Base-by-base conservation (phyloP, 495 filamentous ascomycete genomes). In the Pseudevernia furfuracea region DNA sequence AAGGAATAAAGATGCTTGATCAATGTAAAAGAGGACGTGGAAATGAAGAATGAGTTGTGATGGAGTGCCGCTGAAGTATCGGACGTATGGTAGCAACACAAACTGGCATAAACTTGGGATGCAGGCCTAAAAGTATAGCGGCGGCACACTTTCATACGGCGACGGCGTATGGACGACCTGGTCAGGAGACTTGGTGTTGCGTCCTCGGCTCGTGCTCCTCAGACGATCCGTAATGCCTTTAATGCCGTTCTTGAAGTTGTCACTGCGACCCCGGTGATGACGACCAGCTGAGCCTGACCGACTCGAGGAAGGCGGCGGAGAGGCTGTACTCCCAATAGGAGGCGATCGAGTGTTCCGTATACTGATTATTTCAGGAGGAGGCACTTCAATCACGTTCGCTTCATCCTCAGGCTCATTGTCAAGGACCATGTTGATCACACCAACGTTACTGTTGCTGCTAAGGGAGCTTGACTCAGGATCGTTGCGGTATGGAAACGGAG, bases 341-440 rank as follows among this genome's bases (percentile, higher is more conserved):
- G 66, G 66, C 6, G 62, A 68, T 48, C 62, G 57, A 58, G 68
- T 58, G 48, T 59, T 64, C 23, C 14, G 52, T 17, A 53, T 59
- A 53, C 59, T 67, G 38, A 30, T 64, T 23, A 55, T 55, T n/a
- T 55, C 52, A 9, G 69, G 61, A 15, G 67, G 62, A 9, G 72
- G 68, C 12, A 71, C 68, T 21, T 73, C 68, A 1, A 73, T 69
- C 15, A 70, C 68, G 4, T 65, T 74, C 55, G 74, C 69, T 21
- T 77, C 68, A 59, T 80, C 75, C 67, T 55, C 77, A 63, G 71
- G 65, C 76, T 85, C 78, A 25, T 91, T 87, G 64, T 85, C 83
- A 74, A 89, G 86, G n/a, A 86, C 86, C 66, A 90, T 87, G 66
- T 89, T 86, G 61, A 90, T 90, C 28, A 84, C 84, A 8, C 82